Percentiles rank a stretch among this genome's conserved stretches.
phyloP scores from a whole-genome alignment of 768 basidiomycete genomes.

The Lactifluus pinguis region DNA sequence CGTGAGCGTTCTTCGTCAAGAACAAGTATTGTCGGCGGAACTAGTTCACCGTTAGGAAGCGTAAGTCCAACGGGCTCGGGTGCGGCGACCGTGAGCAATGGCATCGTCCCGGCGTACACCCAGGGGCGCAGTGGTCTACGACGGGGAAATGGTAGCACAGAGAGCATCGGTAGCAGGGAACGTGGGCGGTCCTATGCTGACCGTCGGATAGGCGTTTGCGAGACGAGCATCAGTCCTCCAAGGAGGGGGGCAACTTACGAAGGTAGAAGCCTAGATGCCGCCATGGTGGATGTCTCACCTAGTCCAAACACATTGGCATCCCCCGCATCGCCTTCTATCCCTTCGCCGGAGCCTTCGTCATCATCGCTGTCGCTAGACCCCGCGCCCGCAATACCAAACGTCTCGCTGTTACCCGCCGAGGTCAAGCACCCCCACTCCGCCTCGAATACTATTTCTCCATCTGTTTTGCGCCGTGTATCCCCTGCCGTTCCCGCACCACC shows the following conservation, averaged over 20 bases:
- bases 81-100: conserved; percentile 18
- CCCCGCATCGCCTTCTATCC: not conserved
- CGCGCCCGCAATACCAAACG: not conserved
- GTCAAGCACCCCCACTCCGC: conserved; percentile 12
- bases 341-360: not conserved
- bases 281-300: not conserved
- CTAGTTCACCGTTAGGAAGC: conserved; percentile 29
- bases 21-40: conserved; percentile 22
- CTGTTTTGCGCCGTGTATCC: conserved; percentile 12
- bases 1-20: conserved; percentile 38
- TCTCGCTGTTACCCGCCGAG: not conserved
- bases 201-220: conserved; percentile 13
- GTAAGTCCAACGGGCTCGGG: conserved; percentile 28
- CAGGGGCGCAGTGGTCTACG: conserved; percentile 16
- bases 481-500: conserved; percentile 1
- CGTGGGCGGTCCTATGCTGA: conserved; percentile 15
- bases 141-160: not conserved
- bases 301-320: not conserved
- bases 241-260: not conserved
- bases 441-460: conserved; percentile 9
- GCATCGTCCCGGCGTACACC: conserved; percentile 11
- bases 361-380: not conserved
- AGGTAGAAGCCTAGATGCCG: not conserved
- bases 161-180: conserved; percentile 9
- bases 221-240: conserved; percentile 12